A percentile compares a stretch with the other conserved stretches of the same genome.
These are phyloP conservation scores for Cryptosporidium muris DNA, from an alignment of 169 alveolate species.

Conservation along the genomic window DNA sequence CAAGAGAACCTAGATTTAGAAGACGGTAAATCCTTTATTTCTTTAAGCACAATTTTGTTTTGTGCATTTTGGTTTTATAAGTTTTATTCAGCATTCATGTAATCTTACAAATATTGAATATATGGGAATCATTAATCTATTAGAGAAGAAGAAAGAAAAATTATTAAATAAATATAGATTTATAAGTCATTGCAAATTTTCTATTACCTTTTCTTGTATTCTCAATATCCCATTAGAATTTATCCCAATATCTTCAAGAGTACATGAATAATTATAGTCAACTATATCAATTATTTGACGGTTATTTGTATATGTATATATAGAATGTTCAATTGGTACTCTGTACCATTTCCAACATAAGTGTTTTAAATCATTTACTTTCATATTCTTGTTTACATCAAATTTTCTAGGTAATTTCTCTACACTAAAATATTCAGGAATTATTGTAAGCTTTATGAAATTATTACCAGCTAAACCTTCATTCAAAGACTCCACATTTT, in stretches of 20 bases:
- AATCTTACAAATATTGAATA: background rate
- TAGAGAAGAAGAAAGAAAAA: too few species aligned
- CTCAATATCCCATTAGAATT: slow-evolving; percentile 16
- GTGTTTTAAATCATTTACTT: slow-evolving; percentile 21
- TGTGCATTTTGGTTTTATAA: slow-evolving; percentile 39
- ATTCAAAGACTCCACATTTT: background rate
- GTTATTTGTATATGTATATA: slow-evolving; percentile 11
- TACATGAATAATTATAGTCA: slow-evolving; percentile 22
- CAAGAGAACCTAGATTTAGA: slow-evolving; percentile 66
- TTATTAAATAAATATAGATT: too few species aligned
- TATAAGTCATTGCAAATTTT: background rate
- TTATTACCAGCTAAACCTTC: slow-evolving; percentile 2
- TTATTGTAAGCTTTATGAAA: slow-evolving; percentile 19
- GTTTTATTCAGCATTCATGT: slow-evolving; percentile 12
- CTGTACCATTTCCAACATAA: slow-evolving; percentile 33
- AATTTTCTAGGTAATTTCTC: slow-evolving; percentile 9
- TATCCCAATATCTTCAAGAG: slow-evolving; percentile 54
- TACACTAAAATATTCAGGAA: slow-evolving; percentile 11
- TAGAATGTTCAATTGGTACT: slow-evolving; percentile 22
- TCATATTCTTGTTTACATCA: slow-evolving; percentile 34
- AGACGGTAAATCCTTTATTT: slow-evolving; percentile 7
- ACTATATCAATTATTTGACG: slow-evolving; percentile 12
- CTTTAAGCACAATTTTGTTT: slow-evolving; percentile 35
- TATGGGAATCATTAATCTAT: too few species aligned
- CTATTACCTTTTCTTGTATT: slow-evolving; percentile 4